phyloP scores from a whole-genome alignment of 306 rosid species.

The Albizia julibrissin region DNA sequence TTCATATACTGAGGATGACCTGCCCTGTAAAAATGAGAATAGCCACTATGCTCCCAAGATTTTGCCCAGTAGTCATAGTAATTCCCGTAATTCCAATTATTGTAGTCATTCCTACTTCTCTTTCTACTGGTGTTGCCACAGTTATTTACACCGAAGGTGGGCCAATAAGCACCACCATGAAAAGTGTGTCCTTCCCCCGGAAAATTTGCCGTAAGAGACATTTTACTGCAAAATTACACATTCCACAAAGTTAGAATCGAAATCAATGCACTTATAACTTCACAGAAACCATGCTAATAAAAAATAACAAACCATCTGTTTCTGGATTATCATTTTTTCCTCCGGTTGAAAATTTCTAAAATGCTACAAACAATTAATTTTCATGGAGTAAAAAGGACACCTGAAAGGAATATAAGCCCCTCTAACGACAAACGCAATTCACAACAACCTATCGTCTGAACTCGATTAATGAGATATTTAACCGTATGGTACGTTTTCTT shows the following conservation, averaged over 20 bases:
- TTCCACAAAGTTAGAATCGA: not conserved
- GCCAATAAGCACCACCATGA: slow-evolving; percentile 50
- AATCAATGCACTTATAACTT: not conserved
- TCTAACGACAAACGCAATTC: not conserved
- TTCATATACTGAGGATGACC: slow-evolving; percentile 26
- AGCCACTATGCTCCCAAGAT: slow-evolving; percentile 36
- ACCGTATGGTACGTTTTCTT: not conserved
- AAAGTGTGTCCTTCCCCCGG: slow-evolving; percentile 43
- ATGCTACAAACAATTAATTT: not conserved
- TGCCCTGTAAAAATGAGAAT: slow-evolving; percentile 26
- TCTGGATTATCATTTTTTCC: not conserved
- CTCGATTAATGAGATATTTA: not conserved
- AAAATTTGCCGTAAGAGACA: slow-evolving; percentile 54
- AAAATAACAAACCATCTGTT: not conserved
- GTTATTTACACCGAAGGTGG: slow-evolving; percentile 41
- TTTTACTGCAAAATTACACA: slow-evolving; percentile 46
- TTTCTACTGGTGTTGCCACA: slow-evolving; percentile 34
- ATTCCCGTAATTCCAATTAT: slow-evolving; percentile 36
- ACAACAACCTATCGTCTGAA: not conserved
- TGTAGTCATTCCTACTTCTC: slow-evolving; percentile 44
- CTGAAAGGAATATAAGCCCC: not conserved
- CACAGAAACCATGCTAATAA: not conserved
- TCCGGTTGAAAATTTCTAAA: not conserved
- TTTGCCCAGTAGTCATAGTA: slow-evolving; percentile 33
- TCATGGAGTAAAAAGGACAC: not conserved